Conservation (phyloP, 768 basidiomycete species). For the Candolleomyces aberdarensis region DNA sequence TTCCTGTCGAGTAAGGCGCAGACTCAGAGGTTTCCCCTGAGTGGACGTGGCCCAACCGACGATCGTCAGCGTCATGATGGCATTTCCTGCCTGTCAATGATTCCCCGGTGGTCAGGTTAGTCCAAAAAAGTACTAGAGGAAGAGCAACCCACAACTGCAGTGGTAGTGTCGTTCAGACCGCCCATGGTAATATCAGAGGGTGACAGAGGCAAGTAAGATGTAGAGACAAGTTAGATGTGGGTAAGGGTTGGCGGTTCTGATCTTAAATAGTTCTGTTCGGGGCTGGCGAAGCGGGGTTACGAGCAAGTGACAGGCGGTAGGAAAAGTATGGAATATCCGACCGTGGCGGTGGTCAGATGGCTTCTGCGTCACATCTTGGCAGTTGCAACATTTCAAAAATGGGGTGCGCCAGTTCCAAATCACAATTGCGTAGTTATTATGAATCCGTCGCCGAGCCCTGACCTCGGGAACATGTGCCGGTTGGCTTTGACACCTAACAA, state of each 20-base stretch:
- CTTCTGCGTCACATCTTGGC: no score
- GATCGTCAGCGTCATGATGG: slow-evolving; percentile 10
- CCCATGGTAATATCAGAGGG: neutral
- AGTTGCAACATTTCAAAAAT: neutral
- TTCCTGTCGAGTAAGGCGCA: slow-evolving; percentile 5
- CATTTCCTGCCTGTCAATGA: slow-evolving; percentile 12
- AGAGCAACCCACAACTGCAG: neutral
- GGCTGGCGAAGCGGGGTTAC: neutral
- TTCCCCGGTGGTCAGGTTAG: neutral
- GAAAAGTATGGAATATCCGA: neutral
- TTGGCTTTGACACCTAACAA: neutral
- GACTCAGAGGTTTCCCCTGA: slow-evolving; percentile 5
- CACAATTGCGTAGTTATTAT: neutral
- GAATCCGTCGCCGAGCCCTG: neutral
- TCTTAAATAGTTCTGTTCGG: neutral
- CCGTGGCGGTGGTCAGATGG: neutral
- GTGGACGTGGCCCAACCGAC: slow-evolving; percentile 7
- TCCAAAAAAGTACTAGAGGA: neutral
- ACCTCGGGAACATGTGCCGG: neutral
- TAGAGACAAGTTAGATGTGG: neutral
- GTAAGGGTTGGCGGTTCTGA: neutral
- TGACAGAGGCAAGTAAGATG: neutral
- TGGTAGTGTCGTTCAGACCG: neutral
- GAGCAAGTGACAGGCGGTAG: neutral
- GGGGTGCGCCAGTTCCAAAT: neutral